Base-by-base conservation (phyloP, 75 land plant genomes). In the Chamaecyparis obtusa region DNA sequence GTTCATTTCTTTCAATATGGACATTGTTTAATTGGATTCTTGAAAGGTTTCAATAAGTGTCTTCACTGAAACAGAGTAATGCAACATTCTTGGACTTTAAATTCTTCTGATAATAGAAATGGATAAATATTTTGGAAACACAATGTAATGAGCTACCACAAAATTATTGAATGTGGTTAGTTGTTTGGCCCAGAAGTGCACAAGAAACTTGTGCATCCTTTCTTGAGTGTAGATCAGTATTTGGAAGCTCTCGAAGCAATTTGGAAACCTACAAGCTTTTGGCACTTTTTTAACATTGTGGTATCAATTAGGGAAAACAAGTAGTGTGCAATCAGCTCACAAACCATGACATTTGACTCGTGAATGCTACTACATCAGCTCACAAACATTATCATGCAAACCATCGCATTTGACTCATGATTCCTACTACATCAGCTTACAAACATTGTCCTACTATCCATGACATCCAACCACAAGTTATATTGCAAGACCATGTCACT, bases 1-100 rank as follows among this genome's bases (percentile, higher is more conserved):
- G 83, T 27, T 79, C 83, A 80, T 80, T 49, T 13, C 32, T 72
- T 72, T 72, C 83, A 44, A 44, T 44, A 43, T 43, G 83, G 83
- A 80, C 30, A 80, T 44, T 19, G 48, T 37, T 44, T 80, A 17
- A 44, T 24, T 80, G n/a, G 32, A 37, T 80, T 80, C 46, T 80
- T 80, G 13, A 43, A 79, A 46, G 82, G 46, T 21, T 43, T 79
- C 37, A 39, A 43, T 2, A 21, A 78, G 46, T 39, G 43, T 27
- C 46, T 71, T 32, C 2, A 72, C 35, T 11, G 3, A 10, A 72
- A 72, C 0, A 72, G 15, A 72, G 36, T 64, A 21, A 1, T 72
- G 36, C 33, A 72, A 72, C 9, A 72, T 72, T 72, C 76, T 13
- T 72, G 36, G 36, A 72, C 36, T 72, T 72, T 2, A 72, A 9